Percentiles rank a stretch among this genome's conserved stretches.
Evolutionary conservation across 805 yeast species (phyloP).

Genomic region (Candida coquimbonensis): DNA sequence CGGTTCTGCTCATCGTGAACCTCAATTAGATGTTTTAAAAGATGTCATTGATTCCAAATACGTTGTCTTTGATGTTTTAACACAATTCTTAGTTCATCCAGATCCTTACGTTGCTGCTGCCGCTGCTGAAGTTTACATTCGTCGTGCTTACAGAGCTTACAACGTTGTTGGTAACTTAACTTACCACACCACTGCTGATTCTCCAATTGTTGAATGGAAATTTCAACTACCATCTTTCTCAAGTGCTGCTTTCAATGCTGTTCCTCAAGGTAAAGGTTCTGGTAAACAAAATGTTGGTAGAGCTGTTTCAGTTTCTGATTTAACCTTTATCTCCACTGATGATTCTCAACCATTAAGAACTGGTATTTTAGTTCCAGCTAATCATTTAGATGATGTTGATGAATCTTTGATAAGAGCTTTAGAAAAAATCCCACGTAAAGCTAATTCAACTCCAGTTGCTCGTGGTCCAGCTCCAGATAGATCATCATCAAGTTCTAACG

Average conservation of each 20-base stretch:
- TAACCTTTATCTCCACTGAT: conserved; percentile 77
- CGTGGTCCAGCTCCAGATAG: conserved; percentile 46
- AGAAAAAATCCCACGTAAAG: conserved; percentile 52
- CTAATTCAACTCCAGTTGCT: conserved; percentile 23
- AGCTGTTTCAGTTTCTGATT: conserved; percentile 89
- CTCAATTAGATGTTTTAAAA: conserved; percentile 69
- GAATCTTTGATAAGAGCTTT: conserved; percentile 72
- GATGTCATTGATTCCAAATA: conserved; percentile 96
- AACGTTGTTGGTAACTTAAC: conserved; percentile 72
- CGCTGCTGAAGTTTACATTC: conserved; percentile 92
- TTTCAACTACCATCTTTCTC: conserved; percentile 75
- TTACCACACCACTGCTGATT: conserved; percentile 46
- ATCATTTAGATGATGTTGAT: conserved; percentile 85
- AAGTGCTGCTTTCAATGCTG: conserved; percentile 68
- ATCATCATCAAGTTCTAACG: conserved; percentile 23
- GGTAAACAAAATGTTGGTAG: conserved; percentile 52
- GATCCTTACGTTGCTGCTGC: conserved; percentile 92
- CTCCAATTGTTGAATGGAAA: conserved; percentile 79
- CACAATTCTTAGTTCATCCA: conserved; percentile 77
- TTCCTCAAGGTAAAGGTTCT: conserved; percentile 42
- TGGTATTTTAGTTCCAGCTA: conserved; percentile 76
- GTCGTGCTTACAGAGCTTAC: conserved; percentile 97
- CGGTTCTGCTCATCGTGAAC: conserved; percentile 68
- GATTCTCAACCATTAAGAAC: conserved; percentile 63
- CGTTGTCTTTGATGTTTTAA: conserved; percentile 91